Evolutionary conservation across 148 eudicot species (phyloP).

Genomic region (Persicaria tinctoria): DNA sequence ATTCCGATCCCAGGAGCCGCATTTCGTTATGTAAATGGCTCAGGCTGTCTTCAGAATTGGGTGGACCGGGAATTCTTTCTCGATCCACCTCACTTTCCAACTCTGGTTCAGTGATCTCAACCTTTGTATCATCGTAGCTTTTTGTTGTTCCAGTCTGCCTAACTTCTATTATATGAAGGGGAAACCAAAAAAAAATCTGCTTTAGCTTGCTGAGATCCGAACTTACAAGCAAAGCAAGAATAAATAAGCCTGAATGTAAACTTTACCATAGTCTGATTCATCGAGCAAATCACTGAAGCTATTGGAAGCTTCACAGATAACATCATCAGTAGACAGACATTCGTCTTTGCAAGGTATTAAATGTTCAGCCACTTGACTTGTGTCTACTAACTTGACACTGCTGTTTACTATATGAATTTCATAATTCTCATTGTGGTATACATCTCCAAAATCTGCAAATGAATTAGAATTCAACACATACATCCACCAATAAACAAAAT

Average conservation of each 20-base stretch:
- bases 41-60: conserved; percentile 45
- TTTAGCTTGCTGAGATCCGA: background rate
- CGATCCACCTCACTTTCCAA: conserved; percentile 35
- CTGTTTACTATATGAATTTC: conserved; percentile 40
- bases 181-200: background rate
- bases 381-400: conserved; percentile 24
- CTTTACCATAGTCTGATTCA: background rate
- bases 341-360: conserved; percentile 25
- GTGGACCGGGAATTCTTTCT: conserved; percentile 60
- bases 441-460: conserved; percentile 27
- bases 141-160: background rate
- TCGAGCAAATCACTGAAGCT: conserved; percentile 19
- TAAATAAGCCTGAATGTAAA: background rate
- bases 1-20: conserved; percentile 37
- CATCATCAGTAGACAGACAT: conserved; percentile 21
- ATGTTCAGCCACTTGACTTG: conserved; percentile 30
- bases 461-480: conserved; percentile 1
- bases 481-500: background rate
- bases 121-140: background rate
- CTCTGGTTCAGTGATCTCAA: conserved; percentile 8
- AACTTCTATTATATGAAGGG: background rate
- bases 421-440: conserved; percentile 18
- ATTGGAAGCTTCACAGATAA: conserved; percentile 20
- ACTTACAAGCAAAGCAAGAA: background rate
- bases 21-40: conserved; percentile 43